Conservation (phyloP, 2,329 filamentous ascomycete species). For the Penicillium sp. region DNA sequence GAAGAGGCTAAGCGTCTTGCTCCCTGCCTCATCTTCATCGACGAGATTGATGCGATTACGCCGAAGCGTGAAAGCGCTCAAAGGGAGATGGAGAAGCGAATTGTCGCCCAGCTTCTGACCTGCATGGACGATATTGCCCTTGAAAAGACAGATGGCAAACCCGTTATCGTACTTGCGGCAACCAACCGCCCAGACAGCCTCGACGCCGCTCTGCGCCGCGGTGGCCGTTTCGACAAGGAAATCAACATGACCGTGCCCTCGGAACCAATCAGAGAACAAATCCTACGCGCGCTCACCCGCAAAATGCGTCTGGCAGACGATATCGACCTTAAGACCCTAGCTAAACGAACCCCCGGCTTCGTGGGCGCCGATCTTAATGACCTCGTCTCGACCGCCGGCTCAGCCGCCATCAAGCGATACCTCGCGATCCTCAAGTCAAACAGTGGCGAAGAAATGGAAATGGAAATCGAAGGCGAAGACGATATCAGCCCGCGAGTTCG, state of each 20-base stretch:
- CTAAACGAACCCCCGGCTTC: constrained; percentile 85
- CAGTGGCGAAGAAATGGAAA: constrained; percentile 41
- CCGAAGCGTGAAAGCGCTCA: constrained; percentile 80
- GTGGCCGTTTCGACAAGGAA: constrained; percentile 75
- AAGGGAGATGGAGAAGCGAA: constrained; percentile 84
- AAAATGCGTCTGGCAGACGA: constrained; percentile 64
- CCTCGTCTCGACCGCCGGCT: constrained; percentile 63
- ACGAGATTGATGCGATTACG: constrained; percentile 88
- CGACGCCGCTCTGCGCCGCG: constrained; percentile 71
- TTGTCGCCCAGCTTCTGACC: constrained; percentile 75
- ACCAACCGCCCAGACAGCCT: constrained; percentile 86
- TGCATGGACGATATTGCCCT: constrained; percentile 81
- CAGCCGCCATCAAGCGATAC: constrained; percentile 62
- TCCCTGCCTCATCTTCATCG: constrained; percentile 86
- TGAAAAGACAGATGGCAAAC: constrained; percentile 69
- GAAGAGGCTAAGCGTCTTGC: constrained; percentile 83
- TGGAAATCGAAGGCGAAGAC: constrained; percentile 52
- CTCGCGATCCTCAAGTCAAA: constrained; percentile 52
- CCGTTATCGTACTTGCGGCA: constrained; percentile 85
- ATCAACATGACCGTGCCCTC: constrained; percentile 87
- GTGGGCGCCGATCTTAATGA: constrained; percentile 86
- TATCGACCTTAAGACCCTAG: constrained; percentile 70
- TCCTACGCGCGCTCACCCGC: constrained; percentile 70
- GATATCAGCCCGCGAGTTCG: constrained; percentile 41
- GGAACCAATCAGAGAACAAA: constrained; percentile 71